Conservation (phyloP, 768 basidiomycete species). For the Mycena olivaceomarginata region DNA sequence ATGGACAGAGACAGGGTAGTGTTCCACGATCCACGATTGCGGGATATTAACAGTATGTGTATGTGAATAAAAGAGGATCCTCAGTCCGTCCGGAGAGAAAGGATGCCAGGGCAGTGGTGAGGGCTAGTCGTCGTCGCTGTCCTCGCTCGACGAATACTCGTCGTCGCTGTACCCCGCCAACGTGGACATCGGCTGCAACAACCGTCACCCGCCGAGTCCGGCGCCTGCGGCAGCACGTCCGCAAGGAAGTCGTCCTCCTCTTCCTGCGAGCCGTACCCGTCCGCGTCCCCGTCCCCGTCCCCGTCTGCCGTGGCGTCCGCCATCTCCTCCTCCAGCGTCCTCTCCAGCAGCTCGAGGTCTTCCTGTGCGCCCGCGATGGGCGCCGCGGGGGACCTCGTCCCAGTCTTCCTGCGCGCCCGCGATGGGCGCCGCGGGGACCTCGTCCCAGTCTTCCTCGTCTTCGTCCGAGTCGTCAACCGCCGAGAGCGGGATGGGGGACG, state of each 20-base stretch:
- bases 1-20: no score
- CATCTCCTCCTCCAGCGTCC: constrained; percentile 58
- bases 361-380: constrained; percentile 35
- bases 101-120: not conserved
- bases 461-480: constrained; percentile 60
- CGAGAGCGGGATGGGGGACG: constrained; percentile 38
- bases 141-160: constrained; percentile 72
- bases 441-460: constrained; percentile 68
- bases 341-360: constrained; percentile 48
- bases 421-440: constrained; percentile 50
- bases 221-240: constrained; percentile 61
- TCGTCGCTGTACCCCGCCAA: constrained; percentile 64
- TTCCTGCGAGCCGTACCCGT: constrained; percentile 42
- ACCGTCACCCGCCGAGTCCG: constrained; percentile 45
- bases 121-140: constrained; percentile 72
- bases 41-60: constrained; percentile 27
- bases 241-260: constrained; percentile 71
- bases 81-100: not conserved
- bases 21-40: not conserved
- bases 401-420: constrained; percentile 52
- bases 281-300: constrained; percentile 50
- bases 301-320: constrained; percentile 46
- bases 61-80: not conserved
- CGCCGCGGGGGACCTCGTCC: constrained; percentile 64
- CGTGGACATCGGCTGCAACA: constrained; percentile 68